Evolutionary conservation across 208 protist genomes (phyloP), one percentile per base, ranked within the genome.

Genomic region (Trypanosoma vivax): DNA sequence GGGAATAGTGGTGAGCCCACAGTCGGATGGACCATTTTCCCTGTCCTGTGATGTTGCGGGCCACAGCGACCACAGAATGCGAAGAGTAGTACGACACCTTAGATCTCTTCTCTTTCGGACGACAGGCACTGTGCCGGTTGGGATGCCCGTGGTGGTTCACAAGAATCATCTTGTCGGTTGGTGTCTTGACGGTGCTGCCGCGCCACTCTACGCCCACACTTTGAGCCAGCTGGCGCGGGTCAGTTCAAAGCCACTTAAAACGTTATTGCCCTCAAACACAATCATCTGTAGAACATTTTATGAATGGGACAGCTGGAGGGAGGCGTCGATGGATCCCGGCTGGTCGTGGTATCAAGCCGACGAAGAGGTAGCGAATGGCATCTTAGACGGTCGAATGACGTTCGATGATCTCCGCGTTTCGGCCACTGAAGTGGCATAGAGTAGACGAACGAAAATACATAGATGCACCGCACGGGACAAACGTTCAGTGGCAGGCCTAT

Each of bases 231-330:
- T 91, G 7, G 38, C 62, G 19, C 46, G 52, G 24, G 60, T 91
- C 13, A 50, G 61, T 27, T 38, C 38, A 11, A 21, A 16, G 18
- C 52, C 54, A 40, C 28, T 83, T 19, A 41, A 43, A 25, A 71
- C 71, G 35, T 49, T 91, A 43, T 56, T 70, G n/a, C 73, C 79
- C 30, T 28, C 50, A n/a, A 58, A 73, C 35, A 70, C 71, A 13
- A 50, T 88, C 23, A 19, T 91, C n/a, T 67, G 58, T 27, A 18
- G 5, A 21, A 60, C 58, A 3, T 79, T 78, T 60, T 74, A 56
- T n/a, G 76, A 91, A 63, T 91, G 83, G 83, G 83, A 88, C 51
- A 78, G 76, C 68, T 88, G 76, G 79, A 69, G 67, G 3, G 78
- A 91, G 53, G 67, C 79, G 14, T 40, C 72, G 14, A 52, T 62